phyloP scores from a whole-genome alignment of 768 basidiomycete genomes.

The Rhizopogon vesiculosus region DNA sequence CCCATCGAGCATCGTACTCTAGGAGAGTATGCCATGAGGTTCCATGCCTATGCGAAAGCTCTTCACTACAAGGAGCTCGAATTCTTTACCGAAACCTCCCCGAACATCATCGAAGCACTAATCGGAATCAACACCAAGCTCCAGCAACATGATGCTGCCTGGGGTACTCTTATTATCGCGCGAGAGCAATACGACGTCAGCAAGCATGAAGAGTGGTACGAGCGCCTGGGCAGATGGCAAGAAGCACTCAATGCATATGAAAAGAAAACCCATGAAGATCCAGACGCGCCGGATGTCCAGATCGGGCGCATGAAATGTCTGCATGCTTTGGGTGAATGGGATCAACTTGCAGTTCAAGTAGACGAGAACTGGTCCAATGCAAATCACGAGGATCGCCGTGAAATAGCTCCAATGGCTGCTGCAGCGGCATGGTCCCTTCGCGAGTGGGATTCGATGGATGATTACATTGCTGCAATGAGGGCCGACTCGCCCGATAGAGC shows the following conservation, averaged over 20 bases:
- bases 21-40: slow-evolving; percentile 90
- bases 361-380: slow-evolving; percentile 86
- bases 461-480: slow-evolving; percentile 93
- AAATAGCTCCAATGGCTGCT: slow-evolving; percentile 95
- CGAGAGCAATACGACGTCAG: slow-evolving; percentile 86
- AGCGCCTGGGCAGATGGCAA: slow-evolving; percentile 93
- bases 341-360: slow-evolving; percentile 78
- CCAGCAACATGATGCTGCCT: slow-evolving; percentile 96
- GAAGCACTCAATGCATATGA: slow-evolving; percentile 88
- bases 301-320: slow-evolving; percentile 94
- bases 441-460: slow-evolving; percentile 98
- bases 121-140: slow-evolving; percentile 96
- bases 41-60: slow-evolving; percentile 94
- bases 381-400: slow-evolving; percentile 75
- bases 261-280: slow-evolving; percentile 70
- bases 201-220: slow-evolving; percentile 98
- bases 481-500: slow-evolving; percentile 88
- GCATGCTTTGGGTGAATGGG: slow-evolving; percentile 98
- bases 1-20: slow-evolving; percentile 92
- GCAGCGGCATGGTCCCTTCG: slow-evolving; percentile 96
- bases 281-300: slow-evolving; percentile 68
- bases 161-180: slow-evolving; percentile 91
- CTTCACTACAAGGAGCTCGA: slow-evolving; percentile 98
- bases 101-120: slow-evolving; percentile 87
- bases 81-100: slow-evolving; percentile 89